These are phyloP conservation scores for Colletotrichum limetticola DNA, from an alignment of 2,329 filamentous ascomycete species.

Conservation along the genomic window DNA sequence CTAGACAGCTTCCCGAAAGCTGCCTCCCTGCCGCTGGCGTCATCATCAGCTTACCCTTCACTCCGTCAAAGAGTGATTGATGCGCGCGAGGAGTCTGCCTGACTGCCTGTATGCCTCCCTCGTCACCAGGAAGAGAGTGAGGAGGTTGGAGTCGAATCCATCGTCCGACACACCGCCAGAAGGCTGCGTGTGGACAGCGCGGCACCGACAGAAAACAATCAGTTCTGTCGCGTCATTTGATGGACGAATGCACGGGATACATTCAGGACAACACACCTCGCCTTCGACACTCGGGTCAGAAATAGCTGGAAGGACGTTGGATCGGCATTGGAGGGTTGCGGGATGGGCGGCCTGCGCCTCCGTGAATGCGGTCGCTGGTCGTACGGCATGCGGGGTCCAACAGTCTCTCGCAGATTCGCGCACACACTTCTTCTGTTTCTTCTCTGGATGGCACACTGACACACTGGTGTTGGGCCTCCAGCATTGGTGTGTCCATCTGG, in stretches of 20 bases:
- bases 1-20: not conserved
- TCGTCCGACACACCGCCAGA: constrained; percentile 19
- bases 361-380: constrained; percentile 4
- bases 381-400: constrained; percentile 8
- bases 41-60: constrained; percentile 27
- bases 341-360: constrained; percentile 1
- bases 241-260: not conserved
- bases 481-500: not conserved
- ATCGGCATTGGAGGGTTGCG: constrained; percentile 4
- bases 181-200: not conserved
- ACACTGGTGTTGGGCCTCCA: constrained; percentile 6
- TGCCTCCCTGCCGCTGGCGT: constrained; percentile 11
- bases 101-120: not conserved
- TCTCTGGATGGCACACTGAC: not conserved
- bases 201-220: not conserved
- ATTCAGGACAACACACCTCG: constrained; percentile 2
- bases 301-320: not conserved
- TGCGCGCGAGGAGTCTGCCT: not conserved
- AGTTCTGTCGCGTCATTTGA: not conserved
- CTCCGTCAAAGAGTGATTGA: not conserved
- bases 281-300: not conserved
- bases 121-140: not conserved
- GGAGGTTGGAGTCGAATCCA: constrained; percentile 5
- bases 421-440: no score
- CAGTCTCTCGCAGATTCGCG: not conserved